Evolutionary conservation across 345 rosid genomes (phyloP).

Genomic region (Eutrema yunnanense): DNA sequence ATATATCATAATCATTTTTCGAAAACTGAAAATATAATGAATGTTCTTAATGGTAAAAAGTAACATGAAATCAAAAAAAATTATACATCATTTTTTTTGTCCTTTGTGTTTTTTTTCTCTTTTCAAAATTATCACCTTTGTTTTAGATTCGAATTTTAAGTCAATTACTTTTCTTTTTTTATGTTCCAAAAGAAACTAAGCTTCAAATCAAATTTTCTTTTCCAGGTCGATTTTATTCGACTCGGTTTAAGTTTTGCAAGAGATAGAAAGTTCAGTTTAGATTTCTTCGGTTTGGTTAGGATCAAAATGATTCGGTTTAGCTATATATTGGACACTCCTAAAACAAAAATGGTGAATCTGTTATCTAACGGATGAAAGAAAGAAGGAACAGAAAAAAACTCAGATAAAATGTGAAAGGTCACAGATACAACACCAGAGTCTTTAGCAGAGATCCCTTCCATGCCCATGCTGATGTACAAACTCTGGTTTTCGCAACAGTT

Average conservation of each 20-base stretch:
- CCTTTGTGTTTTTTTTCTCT: too few relatives aligned
- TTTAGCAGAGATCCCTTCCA: conserved; percentile 7
- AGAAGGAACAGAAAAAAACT: neutral
- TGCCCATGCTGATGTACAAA: conserved; percentile 17
- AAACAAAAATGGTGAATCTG: neutral
- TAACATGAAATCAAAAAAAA: too few relatives aligned
- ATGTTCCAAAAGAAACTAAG: neutral
- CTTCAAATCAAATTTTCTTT: neutral
- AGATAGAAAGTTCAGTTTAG: neutral
- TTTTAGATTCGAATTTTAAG: neutral
- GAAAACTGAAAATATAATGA: too few relatives aligned
- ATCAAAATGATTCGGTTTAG: conserved; percentile 5
- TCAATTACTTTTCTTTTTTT: neutral
- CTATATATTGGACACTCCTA: conserved; percentile 4
- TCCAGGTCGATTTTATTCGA: neutral
- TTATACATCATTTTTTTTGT: too few relatives aligned
- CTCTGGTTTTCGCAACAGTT: neutral
- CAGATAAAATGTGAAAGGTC: conserved; percentile 11
- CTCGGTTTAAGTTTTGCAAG: neutral
- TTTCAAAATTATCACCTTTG: neutral
- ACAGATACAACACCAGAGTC: conserved; percentile 9
- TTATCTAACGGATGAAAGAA: neutral
- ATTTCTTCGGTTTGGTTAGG: neutral
- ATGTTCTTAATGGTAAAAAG: too few relatives aligned
- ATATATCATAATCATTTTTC: too few relatives aligned